Conservation (phyloP, 305 asterid genomes). For the Rubia tinctorum region DNA sequence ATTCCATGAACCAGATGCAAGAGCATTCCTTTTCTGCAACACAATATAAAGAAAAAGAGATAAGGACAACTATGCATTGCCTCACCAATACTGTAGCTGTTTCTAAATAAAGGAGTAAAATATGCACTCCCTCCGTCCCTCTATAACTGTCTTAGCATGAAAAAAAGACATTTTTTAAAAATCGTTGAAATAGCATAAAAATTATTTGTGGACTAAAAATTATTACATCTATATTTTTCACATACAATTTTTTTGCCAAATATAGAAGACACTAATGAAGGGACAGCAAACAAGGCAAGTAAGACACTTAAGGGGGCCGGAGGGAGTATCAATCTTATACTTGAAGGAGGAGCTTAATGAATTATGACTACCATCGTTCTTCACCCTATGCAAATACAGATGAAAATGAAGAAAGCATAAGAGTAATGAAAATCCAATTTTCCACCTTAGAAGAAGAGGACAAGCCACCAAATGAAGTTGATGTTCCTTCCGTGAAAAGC, state of each 20-base stretch:
- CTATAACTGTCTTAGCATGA: too few relatives aligned
- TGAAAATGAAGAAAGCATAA: neutral
- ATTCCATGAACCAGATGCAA: constrained; percentile 84
- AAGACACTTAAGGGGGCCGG: neutral
- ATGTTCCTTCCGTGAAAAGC: constrained; percentile 48
- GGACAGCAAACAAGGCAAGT: too few relatives aligned
- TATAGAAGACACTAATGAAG: too few relatives aligned
- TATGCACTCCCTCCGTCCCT: neutral
- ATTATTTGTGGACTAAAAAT: too few relatives aligned
- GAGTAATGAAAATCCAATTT: neutral
- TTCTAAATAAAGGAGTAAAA: neutral
- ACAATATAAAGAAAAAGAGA: neutral
- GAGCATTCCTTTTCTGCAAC: constrained; percentile 55
- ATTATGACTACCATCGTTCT: neutral
- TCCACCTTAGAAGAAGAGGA: constrained; percentile 59
- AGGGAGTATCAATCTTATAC: neutral
- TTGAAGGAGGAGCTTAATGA: neutral
- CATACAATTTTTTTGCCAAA: too few relatives aligned
- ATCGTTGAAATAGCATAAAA: too few relatives aligned
- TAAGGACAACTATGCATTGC: neutral
- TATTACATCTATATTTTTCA: too few relatives aligned
- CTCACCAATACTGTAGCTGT: neutral
- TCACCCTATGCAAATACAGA: too few relatives aligned
- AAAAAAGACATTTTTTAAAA: too few relatives aligned
- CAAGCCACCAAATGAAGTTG: constrained; percentile 39